These are phyloP conservation scores for Pleurotus tuoliensis DNA, from an alignment of 768 basidiomycete species.

Conservation along the genomic window DNA sequence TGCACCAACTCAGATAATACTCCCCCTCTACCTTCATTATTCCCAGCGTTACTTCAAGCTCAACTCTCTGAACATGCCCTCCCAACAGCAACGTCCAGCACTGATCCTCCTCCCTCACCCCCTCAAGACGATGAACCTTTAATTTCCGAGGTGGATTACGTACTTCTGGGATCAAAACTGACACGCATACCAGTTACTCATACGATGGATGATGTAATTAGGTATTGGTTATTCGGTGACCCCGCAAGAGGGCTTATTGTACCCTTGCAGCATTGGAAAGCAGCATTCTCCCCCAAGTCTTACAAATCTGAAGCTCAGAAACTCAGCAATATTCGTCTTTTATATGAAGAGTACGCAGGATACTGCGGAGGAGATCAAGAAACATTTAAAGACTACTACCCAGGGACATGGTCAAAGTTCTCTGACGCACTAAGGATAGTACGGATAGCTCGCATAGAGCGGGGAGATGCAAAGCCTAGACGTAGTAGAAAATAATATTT, in stretches of 20 bases:
- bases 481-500: too few relatives aligned
- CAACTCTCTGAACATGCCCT: background rate
- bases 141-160: background rate
- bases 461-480: too few relatives aligned
- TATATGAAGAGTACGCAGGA: too few relatives aligned
- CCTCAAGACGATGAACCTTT: background rate
- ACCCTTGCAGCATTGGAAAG: conserved; percentile 14
- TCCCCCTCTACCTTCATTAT: background rate
- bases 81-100: background rate
- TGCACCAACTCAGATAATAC: background rate
- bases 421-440: too few relatives aligned
- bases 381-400: too few relatives aligned
- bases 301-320: too few relatives aligned
- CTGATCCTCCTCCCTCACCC: background rate
- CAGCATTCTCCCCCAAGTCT: too few relatives aligned
- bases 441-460: too few relatives aligned
- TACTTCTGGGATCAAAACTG: background rate
- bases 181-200: conserved; percentile 14
- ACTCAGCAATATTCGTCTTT: too few relatives aligned
- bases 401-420: too few relatives aligned
- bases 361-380: too few relatives aligned
- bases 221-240: conserved; percentile 14
- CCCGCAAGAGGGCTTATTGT: conserved; percentile 10
- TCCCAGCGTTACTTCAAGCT: background rate
- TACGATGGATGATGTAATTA: conserved; percentile 15